These are phyloP conservation scores for Chytriomyces sp. DNA, from an alignment of 192 early-diverging fungal genomes.

Conservation along the genomic window DNA sequence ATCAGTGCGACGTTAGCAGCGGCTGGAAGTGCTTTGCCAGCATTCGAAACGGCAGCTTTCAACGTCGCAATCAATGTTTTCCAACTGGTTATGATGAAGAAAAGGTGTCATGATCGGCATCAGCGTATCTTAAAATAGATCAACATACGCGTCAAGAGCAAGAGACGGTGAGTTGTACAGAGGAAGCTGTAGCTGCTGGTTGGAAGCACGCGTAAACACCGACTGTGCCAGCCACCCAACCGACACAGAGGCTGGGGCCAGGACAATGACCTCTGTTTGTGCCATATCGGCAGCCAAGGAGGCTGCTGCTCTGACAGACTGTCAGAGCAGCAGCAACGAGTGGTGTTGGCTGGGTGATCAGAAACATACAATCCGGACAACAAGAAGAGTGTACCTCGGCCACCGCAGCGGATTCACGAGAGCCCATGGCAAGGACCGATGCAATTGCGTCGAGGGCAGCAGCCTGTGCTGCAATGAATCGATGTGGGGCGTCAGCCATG, in stretches of 20 bases:
- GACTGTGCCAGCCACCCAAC: background rate
- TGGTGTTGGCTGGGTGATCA: background rate
- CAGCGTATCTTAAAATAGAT: background rate
- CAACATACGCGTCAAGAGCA: slow-evolving; percentile 2
- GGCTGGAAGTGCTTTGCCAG: background rate
- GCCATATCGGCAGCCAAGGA: background rate
- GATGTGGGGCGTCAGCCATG: background rate
- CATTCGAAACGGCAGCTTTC: slow-evolving; percentile 2
- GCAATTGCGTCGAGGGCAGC: slow-evolving; percentile 2
- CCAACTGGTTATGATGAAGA: background rate
- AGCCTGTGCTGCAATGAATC: slow-evolving; percentile 1
- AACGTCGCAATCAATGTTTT: background rate
- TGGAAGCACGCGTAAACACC: background rate
- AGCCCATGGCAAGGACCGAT: background rate
- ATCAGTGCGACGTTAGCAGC: background rate
- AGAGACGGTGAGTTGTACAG: background rate
- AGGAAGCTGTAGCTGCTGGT: background rate
- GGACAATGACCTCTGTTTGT: background rate
- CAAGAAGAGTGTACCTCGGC: background rate
- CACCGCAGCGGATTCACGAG: background rate
- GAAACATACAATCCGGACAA: background rate
- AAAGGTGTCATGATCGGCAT: background rate
- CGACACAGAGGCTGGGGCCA: background rate
- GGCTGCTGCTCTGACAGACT: slow-evolving; percentile 1
- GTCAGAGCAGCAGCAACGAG: background rate